These are phyloP conservation scores for Talaromyces sp. DNA, from an alignment of 2,329 filamentous ascomycete genomes.

Conservation along the genomic window DNA sequence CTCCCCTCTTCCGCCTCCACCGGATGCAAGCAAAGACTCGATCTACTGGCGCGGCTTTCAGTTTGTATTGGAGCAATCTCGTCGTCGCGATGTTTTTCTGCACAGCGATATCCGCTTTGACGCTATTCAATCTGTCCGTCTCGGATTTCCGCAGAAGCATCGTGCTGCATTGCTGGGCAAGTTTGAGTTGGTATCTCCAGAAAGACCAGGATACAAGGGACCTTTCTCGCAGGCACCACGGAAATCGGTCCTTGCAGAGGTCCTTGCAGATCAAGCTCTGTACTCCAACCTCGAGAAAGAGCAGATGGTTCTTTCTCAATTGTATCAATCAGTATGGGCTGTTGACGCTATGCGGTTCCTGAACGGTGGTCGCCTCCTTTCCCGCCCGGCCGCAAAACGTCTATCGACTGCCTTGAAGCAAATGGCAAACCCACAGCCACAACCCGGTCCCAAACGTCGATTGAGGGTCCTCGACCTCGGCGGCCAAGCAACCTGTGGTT, in stretches of 20 bases:
- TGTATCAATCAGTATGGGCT: constrained; percentile 60
- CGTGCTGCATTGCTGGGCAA: constrained; percentile 80
- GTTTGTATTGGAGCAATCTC: constrained; percentile 65
- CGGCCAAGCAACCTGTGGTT: constrained; percentile 81
- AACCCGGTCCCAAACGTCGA: constrained; percentile 37
- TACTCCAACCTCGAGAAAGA: constrained; percentile 65
- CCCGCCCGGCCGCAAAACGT: constrained; percentile 50
- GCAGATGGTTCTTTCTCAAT: constrained; percentile 72
- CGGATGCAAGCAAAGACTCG: constrained; percentile 62
- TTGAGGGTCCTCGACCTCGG: constrained; percentile 80
- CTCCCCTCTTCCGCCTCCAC: constrained; percentile 37
- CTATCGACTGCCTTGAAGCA: constrained; percentile 31
- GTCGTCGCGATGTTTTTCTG: constrained; percentile 73
- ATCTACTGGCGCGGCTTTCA: constrained; percentile 89
- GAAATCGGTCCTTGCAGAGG: constrained; percentile 63
- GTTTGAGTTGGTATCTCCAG: constrained; percentile 71
- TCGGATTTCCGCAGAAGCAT: constrained; percentile 70
- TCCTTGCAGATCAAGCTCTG: constrained; percentile 51
- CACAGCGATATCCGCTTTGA: constrained; percentile 84
- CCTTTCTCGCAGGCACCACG: constrained; percentile 69
- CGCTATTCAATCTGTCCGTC: constrained; percentile 77
- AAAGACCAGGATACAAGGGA: constrained; percentile 70
- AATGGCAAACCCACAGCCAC: constrained; percentile 25
- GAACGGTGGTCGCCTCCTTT: constrained; percentile 60
- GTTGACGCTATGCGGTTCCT: constrained; percentile 62